These are phyloP conservation scores for Neotropicomus parvogracilis DNA, from an alignment of 1,284 basidiomycete genomes.

Conservation along the genomic window DNA sequence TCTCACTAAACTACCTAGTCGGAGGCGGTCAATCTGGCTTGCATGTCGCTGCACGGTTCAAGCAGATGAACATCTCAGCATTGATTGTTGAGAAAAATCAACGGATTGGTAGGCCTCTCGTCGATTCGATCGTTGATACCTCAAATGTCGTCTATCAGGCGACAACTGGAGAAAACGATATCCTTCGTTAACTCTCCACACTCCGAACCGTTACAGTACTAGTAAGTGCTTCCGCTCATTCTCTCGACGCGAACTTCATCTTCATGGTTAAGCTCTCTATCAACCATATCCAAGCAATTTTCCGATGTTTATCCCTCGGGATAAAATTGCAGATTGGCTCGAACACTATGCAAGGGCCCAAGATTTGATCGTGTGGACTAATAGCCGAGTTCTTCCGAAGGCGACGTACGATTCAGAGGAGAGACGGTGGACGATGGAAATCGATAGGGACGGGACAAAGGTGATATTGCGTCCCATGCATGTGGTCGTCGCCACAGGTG, in stretches of 20 bases:
- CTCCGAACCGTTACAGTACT: conserved; percentile 1
- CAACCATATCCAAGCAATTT: conserved; percentile 9
- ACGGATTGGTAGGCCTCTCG: conserved; percentile 1
- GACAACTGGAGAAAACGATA: conserved; percentile 13
- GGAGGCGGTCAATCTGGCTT: conserved; percentile 5
- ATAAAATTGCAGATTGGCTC: conserved; percentile 9
- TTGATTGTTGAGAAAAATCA: conserved; percentile 7
- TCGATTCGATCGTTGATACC: neutral
- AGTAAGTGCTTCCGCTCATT: conserved; percentile 1
- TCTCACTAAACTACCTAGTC: neutral
- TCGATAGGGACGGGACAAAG: conserved; percentile 2
- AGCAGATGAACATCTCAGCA: conserved; percentile 5
- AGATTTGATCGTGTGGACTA: conserved; percentile 8
- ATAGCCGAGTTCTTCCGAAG: conserved; percentile 7
- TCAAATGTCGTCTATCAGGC: neutral
- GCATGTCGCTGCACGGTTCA: conserved; percentile 6
- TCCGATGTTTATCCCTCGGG: conserved; percentile 6
- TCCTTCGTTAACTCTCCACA: conserved; percentile 9
- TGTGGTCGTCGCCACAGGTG: conserved; percentile 6
- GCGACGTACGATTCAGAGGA: conserved; percentile 2
- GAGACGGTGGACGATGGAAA: conserved; percentile 6
- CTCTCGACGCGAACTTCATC: neutral
- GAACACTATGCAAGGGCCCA: conserved; percentile 6
- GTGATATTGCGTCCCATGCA: conserved; percentile 5
- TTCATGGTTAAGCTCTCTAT: conserved; percentile 2